Base-by-base conservation (phyloP, 2,329 filamentous ascomycete species). In the Penicillium sp. region DNA sequence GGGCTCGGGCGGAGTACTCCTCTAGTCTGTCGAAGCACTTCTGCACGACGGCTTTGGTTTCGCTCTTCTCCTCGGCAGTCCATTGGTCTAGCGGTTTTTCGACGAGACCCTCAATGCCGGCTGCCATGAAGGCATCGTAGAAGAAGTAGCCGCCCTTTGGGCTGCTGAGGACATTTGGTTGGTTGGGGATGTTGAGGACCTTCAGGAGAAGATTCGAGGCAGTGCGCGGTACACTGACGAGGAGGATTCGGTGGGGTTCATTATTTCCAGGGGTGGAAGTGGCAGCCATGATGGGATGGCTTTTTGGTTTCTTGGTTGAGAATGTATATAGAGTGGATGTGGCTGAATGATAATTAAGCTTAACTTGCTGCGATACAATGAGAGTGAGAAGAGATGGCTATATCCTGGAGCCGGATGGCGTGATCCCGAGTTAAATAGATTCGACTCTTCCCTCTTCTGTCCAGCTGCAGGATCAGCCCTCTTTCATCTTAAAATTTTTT, bases 1-100 rank as follows among this genome's bases (percentile, higher is more conserved):
- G 52, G 2, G 65, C 64, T 1, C 47, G 43, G 1, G 49, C 29
- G 13, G 60, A 38, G 33, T 52, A 54, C 6, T 55, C 53, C 41
- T 67, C 58, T 3, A 69, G 41, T 0, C 47, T 40, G 39, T 64
- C 48, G 33, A 67, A 52, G 29, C 56, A 58, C 8, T 43, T 12
- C 43, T 67, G 64, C 53, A 61, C 63, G 42, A 40, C 24, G 2
- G 54, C 35, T 39, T 53, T 57, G n/a, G 60, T 48, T 26, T 62
- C 40, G 7, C 41, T 33, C 26, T 53, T 62, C 22, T 64, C 56
- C 6, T 54, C 54, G 1, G 57, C 41, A 12, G 59, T 58, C 65
- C 64, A 66, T 24, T 64, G 54, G 19, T 49, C 43, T 17, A 60
- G 24, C 4, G 54, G 53, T 29, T 55, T 63, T 7, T 38, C 24